Evolutionary conservation across 1,284 basidiomycete species (phyloP).

Genomic region (Pholiota adiposa): DNA sequence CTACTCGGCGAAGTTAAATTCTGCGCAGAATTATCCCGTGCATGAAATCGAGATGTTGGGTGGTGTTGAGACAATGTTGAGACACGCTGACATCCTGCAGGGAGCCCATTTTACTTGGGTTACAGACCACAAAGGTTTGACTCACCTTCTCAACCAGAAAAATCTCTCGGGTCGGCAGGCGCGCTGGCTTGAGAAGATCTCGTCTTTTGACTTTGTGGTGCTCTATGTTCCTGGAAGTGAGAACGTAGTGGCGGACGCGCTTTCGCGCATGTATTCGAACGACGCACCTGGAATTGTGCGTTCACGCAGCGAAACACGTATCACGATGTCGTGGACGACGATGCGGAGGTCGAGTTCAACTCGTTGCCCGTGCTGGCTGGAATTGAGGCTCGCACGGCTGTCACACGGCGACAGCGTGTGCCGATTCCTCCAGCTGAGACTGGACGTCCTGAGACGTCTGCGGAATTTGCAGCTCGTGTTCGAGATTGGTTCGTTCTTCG

Average conservation of each 20-base stretch:
- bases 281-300: slow-evolving; percentile 21
- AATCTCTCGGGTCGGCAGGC: slow-evolving; percentile 19
- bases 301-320: neutral
- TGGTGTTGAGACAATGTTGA: slow-evolving; percentile 16
- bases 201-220: slow-evolving; percentile 20
- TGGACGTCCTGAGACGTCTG: too few species aligned
- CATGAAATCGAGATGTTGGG: slow-evolving; percentile 21
- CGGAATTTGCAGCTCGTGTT: too few species aligned
- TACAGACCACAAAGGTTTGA: slow-evolving; percentile 19
- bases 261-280: slow-evolving; percentile 21
- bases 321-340: too few species aligned
- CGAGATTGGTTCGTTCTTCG: too few species aligned
- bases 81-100: slow-evolving; percentile 11
- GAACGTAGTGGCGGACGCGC: slow-evolving; percentile 21
- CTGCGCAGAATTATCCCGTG: slow-evolving; percentile 10
- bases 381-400: too few species aligned
- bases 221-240: slow-evolving; percentile 17
- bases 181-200: slow-evolving; percentile 22
- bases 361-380: too few species aligned
- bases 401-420: too few species aligned
- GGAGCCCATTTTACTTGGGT: slow-evolving; percentile 12
- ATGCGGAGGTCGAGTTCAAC: too few species aligned
- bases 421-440: too few species aligned
- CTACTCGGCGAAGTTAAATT: slow-evolving; percentile 2
- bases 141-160: slow-evolving; percentile 15